A percentile compares a stretch with the other conserved stretches of the same genome.
Evolutionary conservation across 306 rosid genomes (phyloP).

Genomic region (Luffa acutangula): DNA sequence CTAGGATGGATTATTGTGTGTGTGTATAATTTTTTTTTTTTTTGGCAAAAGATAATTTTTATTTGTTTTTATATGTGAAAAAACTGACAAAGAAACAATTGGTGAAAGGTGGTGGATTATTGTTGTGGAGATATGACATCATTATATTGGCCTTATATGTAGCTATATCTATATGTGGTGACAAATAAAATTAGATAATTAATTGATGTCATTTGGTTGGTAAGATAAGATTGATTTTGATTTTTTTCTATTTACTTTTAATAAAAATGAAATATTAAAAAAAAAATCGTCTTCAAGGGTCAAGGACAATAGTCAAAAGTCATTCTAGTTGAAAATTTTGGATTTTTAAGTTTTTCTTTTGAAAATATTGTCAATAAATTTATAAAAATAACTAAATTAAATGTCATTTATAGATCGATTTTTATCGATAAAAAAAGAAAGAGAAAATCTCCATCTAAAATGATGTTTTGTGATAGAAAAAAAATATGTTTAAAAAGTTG

Average conservation of each 20-base stretch:
- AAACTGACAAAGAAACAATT: background rate
- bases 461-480: no score
- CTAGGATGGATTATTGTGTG: background rate
- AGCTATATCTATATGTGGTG: background rate
- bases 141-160: background rate
- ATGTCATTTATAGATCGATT: no score
- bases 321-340: no score
- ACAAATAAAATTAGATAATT: background rate
- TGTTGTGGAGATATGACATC: background rate
- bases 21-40: no score
- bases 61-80: background rate
- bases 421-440: no score
- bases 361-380: background rate
- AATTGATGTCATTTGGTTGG: background rate
- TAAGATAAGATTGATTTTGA: background rate
- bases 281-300: no score
- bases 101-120: background rate
- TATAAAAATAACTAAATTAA: no score
- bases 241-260: background rate
- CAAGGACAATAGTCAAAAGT: no score
- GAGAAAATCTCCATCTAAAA: no score
- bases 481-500: no score
- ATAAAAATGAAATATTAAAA: background rate
- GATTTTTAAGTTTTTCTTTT: no score
- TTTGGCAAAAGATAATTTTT: background rate